phyloP scores from a whole-genome alignment of 176 grass and related monocot species.

The Poa pratensis region DNA sequence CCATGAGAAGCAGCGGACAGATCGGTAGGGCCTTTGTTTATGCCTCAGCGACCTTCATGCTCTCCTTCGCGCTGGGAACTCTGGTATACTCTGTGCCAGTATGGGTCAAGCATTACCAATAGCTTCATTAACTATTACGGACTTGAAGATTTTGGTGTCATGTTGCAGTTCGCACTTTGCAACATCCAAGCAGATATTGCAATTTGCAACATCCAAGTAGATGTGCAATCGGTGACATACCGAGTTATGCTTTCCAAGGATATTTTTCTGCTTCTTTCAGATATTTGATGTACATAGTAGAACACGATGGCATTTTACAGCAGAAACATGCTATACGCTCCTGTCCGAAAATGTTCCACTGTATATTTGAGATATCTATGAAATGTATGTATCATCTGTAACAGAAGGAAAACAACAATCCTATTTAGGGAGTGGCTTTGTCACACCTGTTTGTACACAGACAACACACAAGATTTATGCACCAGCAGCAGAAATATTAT shows the following conservation, averaged over 20 bases:
- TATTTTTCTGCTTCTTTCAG: not conserved
- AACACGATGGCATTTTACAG: not conserved
- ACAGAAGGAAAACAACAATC: not conserved
- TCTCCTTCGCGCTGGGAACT: slow-evolving; percentile 82
- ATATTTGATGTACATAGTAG: slow-evolving; percentile 22
- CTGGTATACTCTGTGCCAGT: slow-evolving; percentile 82
- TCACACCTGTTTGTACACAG: not conserved
- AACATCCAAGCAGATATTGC: slow-evolving; percentile 6
- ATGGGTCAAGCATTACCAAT: slow-evolving; percentile 60
- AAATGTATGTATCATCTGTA: slow-evolving; percentile 24
- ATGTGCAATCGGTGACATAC: not conserved
- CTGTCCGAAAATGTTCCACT: not conserved
- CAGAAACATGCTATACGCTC: not conserved
- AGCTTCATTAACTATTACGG: slow-evolving; percentile 20
- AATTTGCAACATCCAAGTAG: slow-evolving; percentile 3
- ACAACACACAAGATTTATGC: not conserved
- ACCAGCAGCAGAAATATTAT: not conserved
- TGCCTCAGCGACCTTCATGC: slow-evolving; percentile 59
- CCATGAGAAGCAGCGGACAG: slow-evolving; percentile 80
- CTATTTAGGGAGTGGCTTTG: not conserved
- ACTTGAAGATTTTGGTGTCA: not conserved
- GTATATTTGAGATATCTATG: not conserved
- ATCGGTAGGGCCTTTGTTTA: slow-evolving; percentile 71
- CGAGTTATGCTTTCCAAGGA: not conserved
- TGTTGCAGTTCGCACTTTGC: not conserved